phyloP scores from a whole-genome alignment of 139 green algal species.

The Haematococcus sp. region DNA sequence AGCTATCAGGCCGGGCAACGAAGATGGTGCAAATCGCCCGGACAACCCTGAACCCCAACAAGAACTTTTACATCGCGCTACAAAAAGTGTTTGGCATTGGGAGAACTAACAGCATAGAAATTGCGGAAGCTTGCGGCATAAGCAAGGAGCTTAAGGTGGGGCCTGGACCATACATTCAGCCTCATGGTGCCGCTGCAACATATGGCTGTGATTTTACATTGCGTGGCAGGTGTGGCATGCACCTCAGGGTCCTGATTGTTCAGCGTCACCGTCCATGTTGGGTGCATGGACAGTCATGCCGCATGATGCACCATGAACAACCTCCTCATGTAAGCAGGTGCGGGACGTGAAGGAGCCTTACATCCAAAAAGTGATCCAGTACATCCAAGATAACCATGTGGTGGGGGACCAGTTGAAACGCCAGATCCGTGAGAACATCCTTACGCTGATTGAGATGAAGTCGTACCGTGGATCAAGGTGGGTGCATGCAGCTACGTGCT shows the following conservation, averaged over 20 bases:
- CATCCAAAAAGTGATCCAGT: slow-evolving; percentile 25
- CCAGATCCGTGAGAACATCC: slow-evolving; percentile 24
- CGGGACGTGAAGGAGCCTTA: slow-evolving; percentile 45
- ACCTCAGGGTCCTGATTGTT: too few species aligned
- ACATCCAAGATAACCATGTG: slow-evolving; percentile 36
- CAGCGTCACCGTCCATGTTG: too few species aligned
- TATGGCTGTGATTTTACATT: too few species aligned
- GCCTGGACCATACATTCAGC: neutral
- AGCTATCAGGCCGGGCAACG: neutral
- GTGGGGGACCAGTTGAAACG: slow-evolving; percentile 36
- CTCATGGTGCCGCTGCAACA: too few species aligned
- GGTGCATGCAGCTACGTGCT: too few species aligned
- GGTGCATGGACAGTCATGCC: too few species aligned
- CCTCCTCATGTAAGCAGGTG: slow-evolving; percentile 16
- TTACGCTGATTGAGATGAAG: slow-evolving; percentile 20
- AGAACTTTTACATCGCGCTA: slow-evolving; percentile 21
- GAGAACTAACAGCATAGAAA: slow-evolving; percentile 5
- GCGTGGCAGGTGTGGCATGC: too few species aligned
- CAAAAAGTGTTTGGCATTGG: slow-evolving; percentile 27
- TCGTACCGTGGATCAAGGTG: slow-evolving; percentile 2
- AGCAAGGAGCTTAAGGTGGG: slow-evolving; percentile 41
- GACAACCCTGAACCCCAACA: slow-evolving; percentile 4
- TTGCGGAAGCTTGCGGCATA: slow-evolving; percentile 39
- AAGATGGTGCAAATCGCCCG: slow-evolving; percentile 19
- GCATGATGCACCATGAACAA: neutral